Percentiles rank a stretch among this genome's conserved stretches.
These are phyloP conservation scores for Populus pruinosa DNA, from an alignment of 345 rosid species.

Conservation along the genomic window DNA sequence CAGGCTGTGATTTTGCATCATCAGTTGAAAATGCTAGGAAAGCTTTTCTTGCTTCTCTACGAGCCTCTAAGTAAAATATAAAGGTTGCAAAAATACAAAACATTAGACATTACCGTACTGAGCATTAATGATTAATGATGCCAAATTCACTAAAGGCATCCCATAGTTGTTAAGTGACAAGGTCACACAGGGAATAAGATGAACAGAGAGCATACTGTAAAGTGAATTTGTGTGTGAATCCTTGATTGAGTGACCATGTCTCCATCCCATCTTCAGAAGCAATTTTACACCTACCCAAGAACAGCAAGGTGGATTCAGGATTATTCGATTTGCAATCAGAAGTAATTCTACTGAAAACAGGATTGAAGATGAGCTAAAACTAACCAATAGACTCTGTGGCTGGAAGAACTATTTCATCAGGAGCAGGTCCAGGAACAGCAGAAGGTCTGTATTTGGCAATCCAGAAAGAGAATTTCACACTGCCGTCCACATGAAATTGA, in stretches of 20 bases:
- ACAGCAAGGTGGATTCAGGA: constrained; percentile 18
- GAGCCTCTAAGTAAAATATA: constrained; percentile 55
- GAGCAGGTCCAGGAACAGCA: constrained; percentile 92
- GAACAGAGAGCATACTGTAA: constrained; percentile 3
- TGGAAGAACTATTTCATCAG: constrained; percentile 81
- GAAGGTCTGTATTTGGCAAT: constrained; percentile 63
- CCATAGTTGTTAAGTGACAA: background rate
- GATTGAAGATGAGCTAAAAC: constrained; percentile 23
- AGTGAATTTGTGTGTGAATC: constrained; percentile 56
- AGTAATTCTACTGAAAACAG: constrained; percentile 1
- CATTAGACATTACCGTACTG: background rate
- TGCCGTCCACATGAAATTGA: background rate
- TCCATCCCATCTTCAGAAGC: constrained; percentile 95
- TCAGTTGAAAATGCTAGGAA: constrained; percentile 77
- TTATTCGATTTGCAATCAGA: constrained; percentile 5
- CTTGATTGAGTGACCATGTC: constrained; percentile 77
- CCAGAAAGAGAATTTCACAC: constrained; percentile 1
- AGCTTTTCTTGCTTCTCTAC: constrained; percentile 96
- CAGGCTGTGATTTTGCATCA: constrained; percentile 37
- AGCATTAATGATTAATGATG: background rate
- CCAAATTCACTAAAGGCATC: background rate
- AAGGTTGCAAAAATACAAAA: background rate
- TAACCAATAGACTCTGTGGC: constrained; percentile 87
- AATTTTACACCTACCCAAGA: constrained; percentile 66
- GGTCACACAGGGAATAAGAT: background rate